These are phyloP conservation scores for Metschnikowia drakensbergensis DNA, from an alignment of 805 yeast genomes.

Conservation along the genomic window DNA sequence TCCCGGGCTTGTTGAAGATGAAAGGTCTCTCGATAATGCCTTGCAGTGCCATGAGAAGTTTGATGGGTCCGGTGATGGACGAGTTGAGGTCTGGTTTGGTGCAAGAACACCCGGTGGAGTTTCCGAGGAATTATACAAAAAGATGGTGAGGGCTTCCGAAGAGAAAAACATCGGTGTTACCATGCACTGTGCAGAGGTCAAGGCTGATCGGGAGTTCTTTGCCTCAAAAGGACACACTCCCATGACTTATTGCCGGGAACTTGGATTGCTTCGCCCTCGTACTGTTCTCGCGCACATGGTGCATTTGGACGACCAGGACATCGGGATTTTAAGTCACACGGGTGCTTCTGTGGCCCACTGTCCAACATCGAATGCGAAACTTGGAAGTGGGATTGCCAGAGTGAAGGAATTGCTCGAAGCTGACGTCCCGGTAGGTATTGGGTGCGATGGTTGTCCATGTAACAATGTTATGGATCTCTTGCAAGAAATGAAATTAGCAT, in stretches of 20 bases:
- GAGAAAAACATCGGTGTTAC: constrained; percentile 14
- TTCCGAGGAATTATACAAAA: constrained; percentile 13
- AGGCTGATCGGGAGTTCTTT: constrained; percentile 14
- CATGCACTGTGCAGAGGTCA: constrained; percentile 17
- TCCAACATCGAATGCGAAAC: constrained; percentile 20
- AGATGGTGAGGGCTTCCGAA: constrained; percentile 12
- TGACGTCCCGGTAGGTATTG: constrained; percentile 17
- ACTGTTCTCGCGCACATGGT: constrained; percentile 18
- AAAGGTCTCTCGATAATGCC: constrained; percentile 12
- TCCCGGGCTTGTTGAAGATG: constrained; percentile 14
- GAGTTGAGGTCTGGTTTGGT: constrained; percentile 17
- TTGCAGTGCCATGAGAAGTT: constrained; percentile 8
- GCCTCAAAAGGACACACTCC: constrained; percentile 16
- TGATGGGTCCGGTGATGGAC: constrained; percentile 13
- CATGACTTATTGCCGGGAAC: constrained; percentile 15
- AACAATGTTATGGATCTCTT: constrained; percentile 20
- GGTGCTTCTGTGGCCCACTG: constrained; percentile 18
- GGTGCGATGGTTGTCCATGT: constrained; percentile 22
- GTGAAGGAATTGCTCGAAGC: constrained; percentile 16
- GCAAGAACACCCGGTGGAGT: constrained; percentile 16
- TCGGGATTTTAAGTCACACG: constrained; percentile 8
- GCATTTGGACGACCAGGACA: constrained; percentile 14
- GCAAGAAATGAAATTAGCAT: constrained; percentile 21
- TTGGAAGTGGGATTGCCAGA: constrained; percentile 19
- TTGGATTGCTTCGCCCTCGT: constrained; percentile 14